Evolutionary conservation across 2,329 filamentous ascomycete genomes (phyloP).

Genomic region (Botrytis sinoallii): DNA sequence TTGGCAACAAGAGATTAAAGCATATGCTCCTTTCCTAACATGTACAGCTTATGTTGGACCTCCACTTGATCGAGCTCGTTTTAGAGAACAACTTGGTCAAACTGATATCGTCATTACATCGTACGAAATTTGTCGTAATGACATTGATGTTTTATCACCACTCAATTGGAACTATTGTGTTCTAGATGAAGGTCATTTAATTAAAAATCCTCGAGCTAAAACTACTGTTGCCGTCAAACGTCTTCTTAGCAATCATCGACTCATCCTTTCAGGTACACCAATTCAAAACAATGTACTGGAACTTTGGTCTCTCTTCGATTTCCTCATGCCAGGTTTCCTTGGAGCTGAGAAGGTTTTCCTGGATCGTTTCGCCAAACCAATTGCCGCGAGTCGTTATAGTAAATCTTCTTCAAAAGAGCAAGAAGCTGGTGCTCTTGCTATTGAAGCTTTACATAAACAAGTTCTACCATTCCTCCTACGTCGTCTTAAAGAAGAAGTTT

Average conservation of each 20-base stretch:
- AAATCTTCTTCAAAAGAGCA: conserved; percentile 99
- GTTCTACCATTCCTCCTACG: conserved; percentile 94
- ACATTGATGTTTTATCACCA: conserved; percentile 77
- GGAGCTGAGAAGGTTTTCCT: conserved; percentile 93
- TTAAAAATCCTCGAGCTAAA: conserved; percentile 98
- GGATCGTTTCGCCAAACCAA: conserved; percentile 86
- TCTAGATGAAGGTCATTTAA: conserved; percentile 93
- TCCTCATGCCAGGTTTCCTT: conserved; percentile 97
- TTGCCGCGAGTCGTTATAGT: conserved; percentile 88
- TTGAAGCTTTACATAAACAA: conserved; percentile 98
- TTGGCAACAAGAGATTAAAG: conserved; percentile 97
- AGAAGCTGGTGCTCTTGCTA: conserved; percentile 90
- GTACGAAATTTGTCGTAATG: conserved; percentile 96
- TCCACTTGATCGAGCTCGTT: conserved; percentile 71
- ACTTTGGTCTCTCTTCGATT: conserved; percentile 97
- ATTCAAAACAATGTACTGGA: conserved; percentile 98
- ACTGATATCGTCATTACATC: conserved; percentile 96
- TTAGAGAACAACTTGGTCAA: conserved; percentile 66
- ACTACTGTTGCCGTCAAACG: conserved; percentile 90
- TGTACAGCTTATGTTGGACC: conserved; percentile 90
- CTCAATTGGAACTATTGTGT: conserved; percentile 97
- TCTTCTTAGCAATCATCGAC: conserved; percentile 83
- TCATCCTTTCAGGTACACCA: conserved; percentile 94
- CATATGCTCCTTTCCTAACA: conserved; percentile 90
- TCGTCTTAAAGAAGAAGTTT: conserved; percentile 93